Conservation (phyloP, 805 yeast genomes). For the Helenozyma rhizophorensis region DNA sequence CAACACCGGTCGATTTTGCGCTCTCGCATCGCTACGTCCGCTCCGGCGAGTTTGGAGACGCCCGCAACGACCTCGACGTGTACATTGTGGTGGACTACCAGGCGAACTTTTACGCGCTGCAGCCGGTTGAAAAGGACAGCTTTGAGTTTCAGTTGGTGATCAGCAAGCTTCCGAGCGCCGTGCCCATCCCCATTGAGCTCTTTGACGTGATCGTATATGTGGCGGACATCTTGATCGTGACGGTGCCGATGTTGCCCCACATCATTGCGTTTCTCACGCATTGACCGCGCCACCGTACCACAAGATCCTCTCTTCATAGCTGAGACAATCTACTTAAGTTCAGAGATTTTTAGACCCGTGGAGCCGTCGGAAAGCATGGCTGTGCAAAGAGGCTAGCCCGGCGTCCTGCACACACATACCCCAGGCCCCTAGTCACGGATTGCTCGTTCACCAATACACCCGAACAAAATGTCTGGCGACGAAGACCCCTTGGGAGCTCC, state of each 20-base stretch:
- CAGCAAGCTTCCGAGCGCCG: conserved; percentile 11
- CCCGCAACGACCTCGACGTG: conserved; percentile 8
- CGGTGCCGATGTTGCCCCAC: conserved; percentile 5
- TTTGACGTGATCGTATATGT: conserved; percentile 12
- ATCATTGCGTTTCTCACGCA: too few species aligned
- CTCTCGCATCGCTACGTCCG: conserved; percentile 9
- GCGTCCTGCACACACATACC: not conserved
- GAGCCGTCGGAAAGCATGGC: too few species aligned
- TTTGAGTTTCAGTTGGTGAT: conserved; percentile 8
- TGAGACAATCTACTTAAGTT: too few species aligned
- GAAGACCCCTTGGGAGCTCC: conserved; percentile 52
- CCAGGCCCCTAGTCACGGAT: not conserved
- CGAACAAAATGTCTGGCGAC: conserved; percentile 24
- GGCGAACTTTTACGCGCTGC: conserved; percentile 14
- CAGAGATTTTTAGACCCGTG: too few species aligned
- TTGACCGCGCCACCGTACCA: too few species aligned
- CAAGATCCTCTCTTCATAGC: too few species aligned
- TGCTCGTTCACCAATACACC: not conserved
- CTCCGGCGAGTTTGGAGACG: conserved; percentile 3
- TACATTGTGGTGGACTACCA: conserved; percentile 11
- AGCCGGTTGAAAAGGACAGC: conserved; percentile 1
- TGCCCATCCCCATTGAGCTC: conserved; percentile 17
- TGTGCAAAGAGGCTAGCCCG: not conserved
- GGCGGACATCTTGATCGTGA: conserved; percentile 11
- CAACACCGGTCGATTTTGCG: conserved; percentile 11